Conservation (phyloP, 768 basidiomycete species). For the Dentipellis sp. region DNA sequence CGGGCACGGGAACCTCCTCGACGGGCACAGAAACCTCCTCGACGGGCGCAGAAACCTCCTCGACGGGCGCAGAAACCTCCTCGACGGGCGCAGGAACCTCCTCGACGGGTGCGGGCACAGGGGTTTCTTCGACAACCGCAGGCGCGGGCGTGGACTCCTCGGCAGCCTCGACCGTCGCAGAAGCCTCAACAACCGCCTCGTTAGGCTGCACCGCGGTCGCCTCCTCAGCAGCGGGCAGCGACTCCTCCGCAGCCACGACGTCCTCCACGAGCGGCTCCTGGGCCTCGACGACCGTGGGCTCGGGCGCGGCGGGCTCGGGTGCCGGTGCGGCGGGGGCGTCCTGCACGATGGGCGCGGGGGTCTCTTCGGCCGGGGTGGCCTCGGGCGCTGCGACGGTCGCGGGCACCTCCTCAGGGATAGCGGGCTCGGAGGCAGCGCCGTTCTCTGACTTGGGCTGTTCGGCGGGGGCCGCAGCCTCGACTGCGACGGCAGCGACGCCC, state of each 20-base stretch:
- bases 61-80: not conserved
- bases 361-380: not conserved
- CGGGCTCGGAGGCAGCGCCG: not conserved
- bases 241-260: conserved; percentile 2
- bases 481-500: conserved; percentile 7
- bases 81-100: not conserved
- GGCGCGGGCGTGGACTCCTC: conserved; percentile 8
- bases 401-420: not conserved
- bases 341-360: conserved; percentile 11
- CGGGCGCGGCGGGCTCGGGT: conserved; percentile 1
- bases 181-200: not conserved
- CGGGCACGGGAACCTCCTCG: not conserved
- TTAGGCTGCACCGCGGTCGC: not conserved
- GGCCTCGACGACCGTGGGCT: conserved; percentile 2
- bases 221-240: not conserved
- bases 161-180: no score
- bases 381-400: not conserved
- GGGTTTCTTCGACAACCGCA: not conserved
- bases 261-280: conserved; percentile 2
- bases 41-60: not conserved
- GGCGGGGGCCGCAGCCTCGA: conserved; percentile 6
- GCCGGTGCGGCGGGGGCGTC: not conserved
- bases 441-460: conserved; percentile 1
- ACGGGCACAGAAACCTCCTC: not conserved
- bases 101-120: not conserved